Percentiles rank a stretch among this genome's conserved stretches.
phyloP scores from a whole-genome alignment of 2,329 filamentous ascomycete species.

The Alternaria dauci region DNA sequence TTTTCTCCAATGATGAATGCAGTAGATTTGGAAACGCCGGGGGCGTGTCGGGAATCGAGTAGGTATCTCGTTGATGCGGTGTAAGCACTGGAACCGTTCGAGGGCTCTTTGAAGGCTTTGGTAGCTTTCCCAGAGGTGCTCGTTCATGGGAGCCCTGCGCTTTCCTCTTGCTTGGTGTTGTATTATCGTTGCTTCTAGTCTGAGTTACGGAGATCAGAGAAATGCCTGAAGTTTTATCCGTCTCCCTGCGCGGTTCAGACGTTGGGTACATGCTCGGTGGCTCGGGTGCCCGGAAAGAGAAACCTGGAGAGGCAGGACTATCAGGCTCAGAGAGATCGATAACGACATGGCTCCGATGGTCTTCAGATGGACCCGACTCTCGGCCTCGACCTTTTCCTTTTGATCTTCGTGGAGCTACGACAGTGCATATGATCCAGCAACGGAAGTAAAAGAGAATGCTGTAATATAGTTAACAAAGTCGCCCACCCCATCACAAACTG shows the following conservation, averaged over 20 bases:
- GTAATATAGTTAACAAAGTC: background rate
- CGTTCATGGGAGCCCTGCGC: conserved; percentile 7
- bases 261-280: conserved; percentile 1
- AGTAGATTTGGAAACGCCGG: background rate
- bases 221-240: background rate
- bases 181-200: background rate
- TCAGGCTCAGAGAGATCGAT: background rate
- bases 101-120: conserved; percentile 8
- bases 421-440: conserved; percentile 21
- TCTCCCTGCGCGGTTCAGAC: background rate
- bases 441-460: conserved; percentile 24
- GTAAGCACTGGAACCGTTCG: background rate
- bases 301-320: background rate
- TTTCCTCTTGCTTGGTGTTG: conserved; percentile 19
- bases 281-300: background rate
- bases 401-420: conserved; percentile 7
- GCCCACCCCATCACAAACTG: too few species aligned
- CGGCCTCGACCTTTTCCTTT: conserved; percentile 8
- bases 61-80: conserved; percentile 7
- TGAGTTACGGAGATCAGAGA: background rate
- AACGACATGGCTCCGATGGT: background rate
- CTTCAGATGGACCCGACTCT: background rate
- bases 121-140: conserved; percentile 10
- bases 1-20: background rate
- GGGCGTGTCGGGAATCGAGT: conserved; percentile 13